Evolutionary conservation across 768 basidiomycete genomes (phyloP), one percentile per base, ranked within the genome.

Genomic region (Kondoa malvinella): DNA sequence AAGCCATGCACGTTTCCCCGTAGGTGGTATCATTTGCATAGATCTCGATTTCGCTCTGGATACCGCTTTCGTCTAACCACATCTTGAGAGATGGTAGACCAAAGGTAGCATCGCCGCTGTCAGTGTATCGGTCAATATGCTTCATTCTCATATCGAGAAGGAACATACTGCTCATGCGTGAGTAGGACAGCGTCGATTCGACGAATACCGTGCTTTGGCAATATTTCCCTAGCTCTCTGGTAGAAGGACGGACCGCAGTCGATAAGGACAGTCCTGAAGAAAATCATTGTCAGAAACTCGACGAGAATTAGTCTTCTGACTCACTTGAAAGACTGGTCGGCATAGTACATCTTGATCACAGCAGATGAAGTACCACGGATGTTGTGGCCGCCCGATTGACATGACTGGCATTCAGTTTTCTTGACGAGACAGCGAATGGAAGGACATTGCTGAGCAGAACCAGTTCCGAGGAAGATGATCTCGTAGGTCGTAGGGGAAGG

Each of bases 81-180:
- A 8, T 8, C 40, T 50, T 50, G 12, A 50, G 21, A 8, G 40
- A 50, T 21, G 40, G 12, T 21, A 50, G 21, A 21, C 40, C 40
- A 8, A 21, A 50, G 40, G 40, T 50, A 50, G 40, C 40, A 50
- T 50, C 40, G 21, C 40, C 40, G 21, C 40, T 50, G 40, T n/a
- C n/a, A n/a, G n/a, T n/a, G n/a, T n/a, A n/a, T n/a, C n/a, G n/a
- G n/a, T n/a, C n/a, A n/a, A n/a, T n/a, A n/a, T n/a, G n/a, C n/a
- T n/a, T n/a, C n/a, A n/a, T n/a, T n/a, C n/a, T n/a, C n/a, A n/a
- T n/a, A n/a, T n/a, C n/a, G n/a, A n/a, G n/a, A n/a, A n/a, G n/a
- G n/a, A n/a, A n/a, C n/a, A n/a, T 50, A 50, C 40, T 50, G 40
- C 59, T 61, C 59, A 61, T 61, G 59, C 26, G 59, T 61, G 12